Evolutionary conservation across 1,139 yeast species (phyloP).

Genomic region (Arxiozyma bovina): DNA sequence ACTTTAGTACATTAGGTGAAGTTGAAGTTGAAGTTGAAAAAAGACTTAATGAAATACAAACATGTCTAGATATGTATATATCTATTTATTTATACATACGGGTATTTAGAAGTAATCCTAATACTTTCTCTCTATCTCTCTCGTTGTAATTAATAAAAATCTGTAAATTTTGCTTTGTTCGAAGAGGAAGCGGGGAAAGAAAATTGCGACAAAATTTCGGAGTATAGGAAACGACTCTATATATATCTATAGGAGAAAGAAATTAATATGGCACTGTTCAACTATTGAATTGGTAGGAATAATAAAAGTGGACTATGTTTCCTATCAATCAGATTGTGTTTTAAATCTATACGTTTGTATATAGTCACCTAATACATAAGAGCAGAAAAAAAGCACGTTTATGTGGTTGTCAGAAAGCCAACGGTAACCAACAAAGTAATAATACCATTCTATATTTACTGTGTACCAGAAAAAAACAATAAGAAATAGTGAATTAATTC

Average conservation of each 20-base stretch:
- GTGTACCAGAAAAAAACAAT: neutral
- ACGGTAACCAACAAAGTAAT: too few species aligned
- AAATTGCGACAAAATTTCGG: neutral
- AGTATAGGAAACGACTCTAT: neutral
- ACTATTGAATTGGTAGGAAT: neutral
- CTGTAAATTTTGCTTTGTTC: too few species aligned
- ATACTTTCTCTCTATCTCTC: neutral
- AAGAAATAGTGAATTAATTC: neutral
- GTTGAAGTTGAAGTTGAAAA: too few species aligned
- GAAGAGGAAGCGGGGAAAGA: neutral
- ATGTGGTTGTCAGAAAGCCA: neutral
- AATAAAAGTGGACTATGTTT: too few species aligned
- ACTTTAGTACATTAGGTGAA: conserved; percentile 15
- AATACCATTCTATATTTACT: neutral
- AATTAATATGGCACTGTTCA: too few species aligned
- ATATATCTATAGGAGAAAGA: neutral
- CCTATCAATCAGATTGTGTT: neutral
- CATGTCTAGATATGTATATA: neutral
- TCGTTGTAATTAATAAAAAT: too few species aligned
- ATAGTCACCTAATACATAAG: neutral
- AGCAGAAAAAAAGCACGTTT: neutral
- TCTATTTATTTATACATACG: neutral
- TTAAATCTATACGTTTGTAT: neutral
- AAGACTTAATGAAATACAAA: neutral
- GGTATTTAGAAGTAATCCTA: neutral